These are phyloP conservation scores for Trichosanthes truncata DNA, from an alignment of 306 rosid genomes.

Conservation along the genomic window DNA sequence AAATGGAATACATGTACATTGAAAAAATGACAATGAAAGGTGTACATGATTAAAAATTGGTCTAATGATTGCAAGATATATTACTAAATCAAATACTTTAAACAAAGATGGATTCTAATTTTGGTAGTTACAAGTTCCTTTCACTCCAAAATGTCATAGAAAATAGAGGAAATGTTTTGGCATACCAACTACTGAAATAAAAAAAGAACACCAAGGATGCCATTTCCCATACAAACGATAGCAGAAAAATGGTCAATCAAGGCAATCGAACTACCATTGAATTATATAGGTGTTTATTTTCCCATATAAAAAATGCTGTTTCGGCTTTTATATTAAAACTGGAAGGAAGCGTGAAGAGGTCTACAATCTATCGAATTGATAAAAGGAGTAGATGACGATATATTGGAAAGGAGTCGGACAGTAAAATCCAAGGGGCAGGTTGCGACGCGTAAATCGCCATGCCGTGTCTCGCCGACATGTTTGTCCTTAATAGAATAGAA, in stretches of 20 bases:
- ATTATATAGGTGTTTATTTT: background rate
- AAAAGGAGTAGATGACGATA: background rate
- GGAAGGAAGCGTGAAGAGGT: background rate
- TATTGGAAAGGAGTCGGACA: background rate
- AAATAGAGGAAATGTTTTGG: background rate
- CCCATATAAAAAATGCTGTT: background rate
- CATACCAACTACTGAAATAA: background rate
- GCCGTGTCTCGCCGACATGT: slow-evolving; percentile 1
- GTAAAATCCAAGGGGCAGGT: background rate
- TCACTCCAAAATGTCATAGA: background rate
- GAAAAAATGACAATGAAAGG: background rate
- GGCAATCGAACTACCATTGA: background rate
- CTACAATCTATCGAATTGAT: background rate
- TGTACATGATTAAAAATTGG: background rate
- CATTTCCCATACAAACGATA: background rate
- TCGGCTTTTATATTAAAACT: background rate
- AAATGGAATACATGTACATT: too few relatives aligned
- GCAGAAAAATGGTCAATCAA: background rate
- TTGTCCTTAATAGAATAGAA: background rate
- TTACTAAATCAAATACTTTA: background rate
- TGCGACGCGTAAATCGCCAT: background rate
- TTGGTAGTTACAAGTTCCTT: background rate
- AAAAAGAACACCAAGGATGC: background rate
- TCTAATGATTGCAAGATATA: background rate
- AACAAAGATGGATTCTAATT: background rate